Base-by-base conservation (phyloP, 176 grass and related monocot genomes). In the Guadua angustifolia region DNA sequence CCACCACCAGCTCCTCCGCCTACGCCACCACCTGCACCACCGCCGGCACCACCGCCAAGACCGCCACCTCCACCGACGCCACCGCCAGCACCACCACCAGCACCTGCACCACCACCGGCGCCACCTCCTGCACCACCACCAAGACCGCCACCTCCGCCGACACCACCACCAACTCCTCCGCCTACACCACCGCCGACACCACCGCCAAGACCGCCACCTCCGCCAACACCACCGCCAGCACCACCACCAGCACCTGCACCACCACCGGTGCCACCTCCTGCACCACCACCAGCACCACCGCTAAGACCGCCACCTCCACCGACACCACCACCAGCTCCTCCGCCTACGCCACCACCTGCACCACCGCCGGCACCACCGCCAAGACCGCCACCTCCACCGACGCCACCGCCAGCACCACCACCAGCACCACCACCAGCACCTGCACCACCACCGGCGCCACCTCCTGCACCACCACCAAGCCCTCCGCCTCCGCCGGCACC, bases 1-100 rank as follows among this genome's bases (percentile, higher is more conserved):
- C 85, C 85, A 1, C 26, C 69, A 1, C 84, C 84, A 0, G 24
- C 24, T 19, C 75, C 83, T 0, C 47, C 57, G 13, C 78, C 78
- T 0, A 14, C 2, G 35, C 70, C 78, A 2, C 44, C 56, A 0
- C 84, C 78, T 0, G 46, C 26, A 2, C 78, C 85, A 10, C 56
- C 75, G 1, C 75, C 83, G 2, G 6, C 18, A 0, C 79, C 79
- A 2, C 7, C 32, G 1, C 83, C 46, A 49, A 15, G 13, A 0
- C 46, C 24, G 5, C 58, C 71, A 9, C 21, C 51, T 0, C 17
- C 46, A 0, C 79, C 75, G 0, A 0, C 67, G 0, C 32, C 15
- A 40, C 3, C 81, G 43, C 2, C 5, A 17, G 15, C 15, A 17
- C 49, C 58, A 2, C 42, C 29, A 0, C 25, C 25, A 3, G 32